Evolutionary conservation across 177 flowering plant species (phyloP).

Genomic region (Vitis hybrid): DNA sequence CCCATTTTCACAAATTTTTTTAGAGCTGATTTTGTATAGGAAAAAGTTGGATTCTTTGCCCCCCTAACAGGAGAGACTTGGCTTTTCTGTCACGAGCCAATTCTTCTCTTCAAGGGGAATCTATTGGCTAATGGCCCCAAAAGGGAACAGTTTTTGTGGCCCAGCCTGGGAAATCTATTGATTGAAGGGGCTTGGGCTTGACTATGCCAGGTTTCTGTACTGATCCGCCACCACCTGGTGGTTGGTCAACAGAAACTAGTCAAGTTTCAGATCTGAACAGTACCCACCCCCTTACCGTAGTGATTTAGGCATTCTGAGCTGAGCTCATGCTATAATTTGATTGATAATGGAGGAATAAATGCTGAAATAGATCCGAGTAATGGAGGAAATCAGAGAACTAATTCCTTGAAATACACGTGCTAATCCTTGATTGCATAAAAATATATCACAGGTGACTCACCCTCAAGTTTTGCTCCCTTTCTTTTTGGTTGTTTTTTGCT

Average conservation of each 20-base stretch:
- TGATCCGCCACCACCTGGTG: no score
- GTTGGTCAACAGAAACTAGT: not conserved
- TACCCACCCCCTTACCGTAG: no score
- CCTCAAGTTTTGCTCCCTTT: not conserved
- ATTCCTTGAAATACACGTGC: no score
- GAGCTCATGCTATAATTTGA: no score
- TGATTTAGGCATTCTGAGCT: no score
- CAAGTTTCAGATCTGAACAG: no score
- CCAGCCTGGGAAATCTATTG: not conserved
- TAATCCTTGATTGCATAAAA: no score
- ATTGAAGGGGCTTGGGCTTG: not conserved
- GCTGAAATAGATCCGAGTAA: no score
- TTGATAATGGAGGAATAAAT: no score
- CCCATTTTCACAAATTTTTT: not conserved
- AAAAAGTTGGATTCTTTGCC: slow-evolving; percentile 30
- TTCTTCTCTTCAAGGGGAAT: slow-evolving; percentile 11
- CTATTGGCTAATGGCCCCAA: slow-evolving; percentile 3
- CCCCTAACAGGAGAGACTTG: slow-evolving; percentile 21
- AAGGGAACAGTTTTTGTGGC: slow-evolving; percentile 2
- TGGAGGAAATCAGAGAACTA: no score
- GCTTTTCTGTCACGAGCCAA: slow-evolving; percentile 42
- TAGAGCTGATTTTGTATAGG: slow-evolving; percentile 5
- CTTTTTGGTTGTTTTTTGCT: not conserved
- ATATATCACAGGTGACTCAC: not conserved
- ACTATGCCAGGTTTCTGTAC: no score